Evolutionary conservation across 371 early-diverging fungal genomes (phyloP), one percentile per base, ranked within the genome.

Genomic region (Mucor circinelloides): DNA sequence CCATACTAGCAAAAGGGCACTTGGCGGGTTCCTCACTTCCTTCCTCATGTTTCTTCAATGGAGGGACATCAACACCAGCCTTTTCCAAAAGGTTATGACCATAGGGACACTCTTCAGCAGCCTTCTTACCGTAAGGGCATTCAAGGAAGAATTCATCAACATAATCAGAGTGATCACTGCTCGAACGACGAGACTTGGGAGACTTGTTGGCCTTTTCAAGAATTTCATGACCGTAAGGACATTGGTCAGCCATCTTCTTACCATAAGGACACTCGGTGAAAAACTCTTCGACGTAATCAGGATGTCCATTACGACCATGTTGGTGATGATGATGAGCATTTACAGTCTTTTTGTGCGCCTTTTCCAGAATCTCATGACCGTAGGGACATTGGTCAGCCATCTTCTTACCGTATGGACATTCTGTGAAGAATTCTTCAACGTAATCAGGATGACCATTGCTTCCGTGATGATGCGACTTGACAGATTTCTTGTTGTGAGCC

Each of bases 181-280:
- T 50, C 3, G 23, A 23, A 50, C 25, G 21, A 19, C 50, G 50
- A 25, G 50, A 50, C 13, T 50, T 50, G 50, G 50, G 50, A 25
- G 25, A 50, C 55, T 55, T 55, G 28, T 8, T 28, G 19, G 67
- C 54, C 9, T 58, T 65, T 34, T 58, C 66, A 65, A 58, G 46
- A 12, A 60, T 19, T 13, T 58, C 34, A 15, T 27, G 44, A 3
- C 58, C 66, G 27, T 65, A 65, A 19, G 66, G 59, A 27, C 66
- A 65, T 12, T 48, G 46, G 3, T 46, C 25, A 32, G 66, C 58
- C 27, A 36, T 12, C 21, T 46, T 42, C 27, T 42, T 36, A 27
- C 66, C 66, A n/a, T 65, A 65, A 2, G 66, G 66, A 12, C 66
- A 65, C 10, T 65, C 66, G 6, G 58, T 58, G 25, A 65, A 65